Evolutionary conservation across 495 filamentous ascomycete genomes (phyloP), one percentile per base, ranked within the genome.

Genomic region (Rostrohypoxylon terebratum): DNA sequence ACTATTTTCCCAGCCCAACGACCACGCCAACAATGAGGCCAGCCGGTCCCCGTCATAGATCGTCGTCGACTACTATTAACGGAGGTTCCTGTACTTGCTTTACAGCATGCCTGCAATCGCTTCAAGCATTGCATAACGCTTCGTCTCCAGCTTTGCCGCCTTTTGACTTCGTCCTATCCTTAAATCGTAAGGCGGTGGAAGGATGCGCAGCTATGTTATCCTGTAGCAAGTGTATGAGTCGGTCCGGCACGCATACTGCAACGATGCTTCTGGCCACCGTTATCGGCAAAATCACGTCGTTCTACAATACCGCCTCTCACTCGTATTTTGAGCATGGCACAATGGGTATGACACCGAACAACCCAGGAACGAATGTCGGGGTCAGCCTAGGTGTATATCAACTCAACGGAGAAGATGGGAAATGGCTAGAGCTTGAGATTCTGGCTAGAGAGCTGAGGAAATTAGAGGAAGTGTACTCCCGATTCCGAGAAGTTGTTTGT

Each of bases 251-350:
- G 1, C 79, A 83, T 59, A 84, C 82, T 14, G 77, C 79, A 3
- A 80, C 81, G 1, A 84, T 85, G 84, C 77, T 87, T 8, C 77
- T 85, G 14, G 81, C 77, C 1, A 84, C 83, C 1, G 79, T 86
- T 16, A 81, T 87, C 11, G 77, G 80, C 21, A 83, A 85, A 68
- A 81, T 85, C 50, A 83, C 83, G 25, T 82, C 79, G 2, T 80
- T 83, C 47, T 85, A 86, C 65, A 81, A 78, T 28, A 78, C 77
- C 14, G 83, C 83, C 9, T 81, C 77, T 25, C 77, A 81, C 50
- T 66, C 74, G 6, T 79, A 81, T 58, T 79, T 82, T 67, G 75
- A 81, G 55, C 59, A 65, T n/a, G 69, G 70, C 25, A 40, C 34
- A 16, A 69, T 77, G 14, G 68, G 68, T 14, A 78, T 64, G 60